Conservation (phyloP, 257 asterid species). For the Scutellaria barbata region DNA sequence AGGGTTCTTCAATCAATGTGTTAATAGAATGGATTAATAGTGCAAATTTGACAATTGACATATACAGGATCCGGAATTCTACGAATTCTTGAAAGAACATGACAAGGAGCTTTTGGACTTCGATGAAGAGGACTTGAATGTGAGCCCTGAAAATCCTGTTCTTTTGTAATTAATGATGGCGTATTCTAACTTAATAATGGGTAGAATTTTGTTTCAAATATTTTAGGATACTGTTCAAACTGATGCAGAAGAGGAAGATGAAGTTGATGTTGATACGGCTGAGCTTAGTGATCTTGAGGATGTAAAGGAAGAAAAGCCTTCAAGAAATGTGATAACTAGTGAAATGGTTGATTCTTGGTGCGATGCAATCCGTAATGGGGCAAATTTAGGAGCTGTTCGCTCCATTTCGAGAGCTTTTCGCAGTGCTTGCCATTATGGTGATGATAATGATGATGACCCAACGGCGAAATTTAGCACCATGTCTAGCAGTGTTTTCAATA, state of each 20-base stretch:
- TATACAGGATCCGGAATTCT: constrained; percentile 90
- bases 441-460: constrained; percentile 72
- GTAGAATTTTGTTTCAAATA: constrained; percentile 26
- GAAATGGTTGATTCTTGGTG: constrained; percentile 92
- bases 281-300: constrained; percentile 44
- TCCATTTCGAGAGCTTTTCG: constrained; percentile 85
- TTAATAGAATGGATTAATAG: neutral
- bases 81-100: constrained; percentile 80
- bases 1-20: constrained; percentile 5
- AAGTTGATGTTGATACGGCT: constrained; percentile 31
- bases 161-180: constrained; percentile 11
- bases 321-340: constrained; percentile 67
- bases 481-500: constrained; percentile 89
- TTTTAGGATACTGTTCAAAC: constrained; percentile 52
- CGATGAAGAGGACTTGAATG: constrained; percentile 69
- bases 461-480: constrained; percentile 61
- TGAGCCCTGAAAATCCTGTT: constrained; percentile 42
- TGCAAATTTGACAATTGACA: constrained; percentile 24
- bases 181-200: constrained; percentile 22
- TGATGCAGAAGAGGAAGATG: constrained; percentile 52
- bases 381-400: constrained; percentile 71
- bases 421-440: constrained; percentile 92
- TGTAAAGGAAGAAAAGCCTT: constrained; percentile 47
- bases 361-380: constrained; percentile 52
- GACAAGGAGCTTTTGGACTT: constrained; percentile 86